Percentiles rank a stretch among this genome's conserved stretches.
phyloP scores from a whole-genome alignment of 257 asterid species.

The Euphrasia confusa region DNA sequence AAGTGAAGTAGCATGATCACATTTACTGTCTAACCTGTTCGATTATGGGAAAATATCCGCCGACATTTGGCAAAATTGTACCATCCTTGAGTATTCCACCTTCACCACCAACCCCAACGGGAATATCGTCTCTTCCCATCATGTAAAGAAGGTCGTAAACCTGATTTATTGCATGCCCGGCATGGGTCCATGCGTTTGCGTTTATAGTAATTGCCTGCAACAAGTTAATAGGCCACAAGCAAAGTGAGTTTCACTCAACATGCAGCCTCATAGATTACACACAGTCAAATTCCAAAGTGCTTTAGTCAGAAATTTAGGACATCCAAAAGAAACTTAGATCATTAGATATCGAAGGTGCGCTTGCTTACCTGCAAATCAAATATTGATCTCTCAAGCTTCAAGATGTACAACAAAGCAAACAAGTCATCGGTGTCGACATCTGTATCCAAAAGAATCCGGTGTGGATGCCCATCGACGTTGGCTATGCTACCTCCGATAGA shows the following conservation, averaged over 20 bases:
- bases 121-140: conserved; percentile 87
- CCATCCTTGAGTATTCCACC: conserved; percentile 80
- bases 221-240: conserved; percentile 1
- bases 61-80: conserved; percentile 58
- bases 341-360: not conserved
- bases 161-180: conserved; percentile 81
- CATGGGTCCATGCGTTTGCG: conserved; percentile 66
- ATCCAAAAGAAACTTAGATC: no score
- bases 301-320: no score
- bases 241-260: no score
- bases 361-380: conserved; percentile 63
- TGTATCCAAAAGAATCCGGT: conserved; percentile 69
- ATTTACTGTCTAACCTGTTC: conserved; percentile 51
- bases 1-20: not conserved
- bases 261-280: no score
- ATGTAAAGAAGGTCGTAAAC: conserved; percentile 77
- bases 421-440: conserved; percentile 81
- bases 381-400: conserved; percentile 64
- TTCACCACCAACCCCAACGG: conserved; percentile 91
- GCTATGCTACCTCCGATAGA: conserved; percentile 6
- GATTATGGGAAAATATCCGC: conserved; percentile 85
- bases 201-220: conserved; percentile 71
- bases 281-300: no score
- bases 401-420: conserved; percentile 65
- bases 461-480: conserved; percentile 37